Percentiles rank a stretch among this genome's conserved stretches.
Evolutionary conservation across 768 basidiomycete species (phyloP).

Genomic region (Trametes cubensis): DNA sequence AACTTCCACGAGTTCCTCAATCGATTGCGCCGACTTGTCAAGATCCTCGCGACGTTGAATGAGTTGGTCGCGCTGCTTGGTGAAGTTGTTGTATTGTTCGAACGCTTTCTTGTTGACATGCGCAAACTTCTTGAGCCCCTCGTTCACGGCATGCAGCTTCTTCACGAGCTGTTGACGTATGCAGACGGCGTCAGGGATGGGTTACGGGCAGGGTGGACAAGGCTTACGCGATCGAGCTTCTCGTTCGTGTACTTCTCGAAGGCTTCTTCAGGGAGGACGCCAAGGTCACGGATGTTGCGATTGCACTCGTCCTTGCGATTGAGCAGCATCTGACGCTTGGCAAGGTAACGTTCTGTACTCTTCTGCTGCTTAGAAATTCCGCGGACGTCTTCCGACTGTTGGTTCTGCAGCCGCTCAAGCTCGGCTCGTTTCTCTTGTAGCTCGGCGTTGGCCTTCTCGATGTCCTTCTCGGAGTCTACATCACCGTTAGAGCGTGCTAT

Average conservation of each 20-base stretch:
- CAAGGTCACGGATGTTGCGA: constrained; percentile 93
- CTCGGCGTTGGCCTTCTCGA: constrained; percentile 60
- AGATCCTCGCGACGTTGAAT: constrained; percentile 86
- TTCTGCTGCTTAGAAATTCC: constrained; percentile 92
- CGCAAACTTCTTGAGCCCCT: constrained; percentile 92
- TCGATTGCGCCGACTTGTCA: constrained; percentile 85
- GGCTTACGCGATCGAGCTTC: constrained; percentile 80
- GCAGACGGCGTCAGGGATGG: neutral
- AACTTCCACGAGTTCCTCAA: constrained; percentile 89
- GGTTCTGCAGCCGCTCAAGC: constrained; percentile 75
- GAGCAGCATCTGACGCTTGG: constrained; percentile 85
- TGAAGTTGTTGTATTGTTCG: constrained; percentile 97
- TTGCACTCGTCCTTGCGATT: constrained; percentile 92
- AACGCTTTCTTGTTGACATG: constrained; percentile 99
- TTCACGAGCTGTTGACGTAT: constrained; percentile 71
- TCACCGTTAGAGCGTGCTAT: neutral
- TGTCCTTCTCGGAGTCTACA: constrained; percentile 71
- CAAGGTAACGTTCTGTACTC: constrained; percentile 90
- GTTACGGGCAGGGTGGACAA: neutral
- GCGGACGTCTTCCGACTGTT: constrained; percentile 86
- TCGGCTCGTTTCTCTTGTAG: constrained; percentile 67
- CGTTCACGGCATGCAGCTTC: constrained; percentile 90
- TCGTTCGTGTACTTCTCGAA: constrained; percentile 92
- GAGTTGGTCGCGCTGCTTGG: constrained; percentile 94
- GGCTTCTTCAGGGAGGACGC: constrained; percentile 95